Evolutionary conservation across 495 filamentous ascomycete species (phyloP).

Genomic region (Penicillium atrosanguineum): DNA sequence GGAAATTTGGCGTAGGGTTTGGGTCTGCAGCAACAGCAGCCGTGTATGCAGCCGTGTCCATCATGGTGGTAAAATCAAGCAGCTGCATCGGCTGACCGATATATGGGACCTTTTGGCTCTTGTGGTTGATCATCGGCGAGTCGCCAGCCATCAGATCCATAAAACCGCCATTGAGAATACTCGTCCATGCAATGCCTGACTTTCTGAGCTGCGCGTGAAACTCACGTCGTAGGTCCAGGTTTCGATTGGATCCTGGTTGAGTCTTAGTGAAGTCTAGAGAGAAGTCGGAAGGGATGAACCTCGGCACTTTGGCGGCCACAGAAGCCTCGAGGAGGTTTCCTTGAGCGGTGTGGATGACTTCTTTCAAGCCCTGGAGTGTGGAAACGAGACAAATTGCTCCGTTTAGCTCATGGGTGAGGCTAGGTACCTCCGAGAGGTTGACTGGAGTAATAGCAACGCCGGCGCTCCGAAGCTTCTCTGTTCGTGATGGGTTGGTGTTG

Average conservation of each 20-base stretch:
- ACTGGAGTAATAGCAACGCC: constrained; percentile 5
- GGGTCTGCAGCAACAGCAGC: constrained; percentile 10
- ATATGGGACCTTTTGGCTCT: constrained; percentile 7
- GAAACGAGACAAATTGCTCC: constrained; percentile 9
- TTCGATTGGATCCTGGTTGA: constrained; percentile 10
- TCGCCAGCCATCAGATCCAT: constrained; percentile 12
- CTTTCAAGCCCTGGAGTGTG: constrained; percentile 8
- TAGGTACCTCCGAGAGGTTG: not conserved
- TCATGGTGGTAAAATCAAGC: constrained; percentile 12
- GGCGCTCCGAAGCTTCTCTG: constrained; percentile 8
- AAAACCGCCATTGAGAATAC: constrained; percentile 14
- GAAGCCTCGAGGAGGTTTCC: constrained; percentile 10
- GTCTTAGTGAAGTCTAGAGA: constrained; percentile 15
- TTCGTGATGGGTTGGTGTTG: constrained; percentile 12
- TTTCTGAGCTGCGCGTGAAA: constrained; percentile 4
- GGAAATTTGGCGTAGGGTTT: constrained; percentile 12
- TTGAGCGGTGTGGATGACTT: constrained; percentile 9
- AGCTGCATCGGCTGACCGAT: constrained; percentile 3
- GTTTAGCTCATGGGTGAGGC: constrained; percentile 7
- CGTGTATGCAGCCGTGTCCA: constrained; percentile 12
- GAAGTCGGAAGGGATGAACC: constrained; percentile 14
- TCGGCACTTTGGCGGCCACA: constrained; percentile 8
- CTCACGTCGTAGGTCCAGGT: constrained; percentile 11
- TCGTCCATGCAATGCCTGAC: constrained; percentile 13
- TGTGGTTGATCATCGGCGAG: constrained; percentile 12